These are phyloP conservation scores for Neocatenulostroma microsporum DNA, from an alignment of 2,329 filamentous ascomycete genomes.

Conservation along the genomic window DNA sequence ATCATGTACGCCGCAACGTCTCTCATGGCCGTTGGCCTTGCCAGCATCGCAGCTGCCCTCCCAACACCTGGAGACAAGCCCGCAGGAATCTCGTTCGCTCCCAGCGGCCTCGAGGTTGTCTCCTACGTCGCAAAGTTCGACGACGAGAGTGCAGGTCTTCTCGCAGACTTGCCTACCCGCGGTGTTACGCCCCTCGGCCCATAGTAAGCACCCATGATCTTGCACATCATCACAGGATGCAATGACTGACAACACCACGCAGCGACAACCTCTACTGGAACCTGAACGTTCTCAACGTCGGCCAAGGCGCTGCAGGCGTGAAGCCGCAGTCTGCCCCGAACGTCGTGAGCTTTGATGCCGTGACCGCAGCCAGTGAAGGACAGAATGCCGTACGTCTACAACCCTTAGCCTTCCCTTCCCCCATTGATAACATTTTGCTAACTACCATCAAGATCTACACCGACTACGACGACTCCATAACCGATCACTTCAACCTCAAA, in stretches of 20 bases:
- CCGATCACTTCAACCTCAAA: conserved; percentile 2
- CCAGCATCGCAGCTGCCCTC: neutral
- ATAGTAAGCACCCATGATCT: too few species aligned
- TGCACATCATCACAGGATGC: too few species aligned
- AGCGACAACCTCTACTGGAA: conserved; percentile 1
- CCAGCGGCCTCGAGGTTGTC: neutral
- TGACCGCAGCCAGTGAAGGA: neutral
- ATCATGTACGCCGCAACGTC: neutral
- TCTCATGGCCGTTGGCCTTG: neutral
- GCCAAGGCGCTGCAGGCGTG: neutral
- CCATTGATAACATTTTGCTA: neutral
- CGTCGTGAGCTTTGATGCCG: neutral
- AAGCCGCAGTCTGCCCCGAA: conserved; percentile 3
- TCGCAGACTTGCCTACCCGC: neutral
- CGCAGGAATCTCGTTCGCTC: neutral
- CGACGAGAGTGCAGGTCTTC: neutral
- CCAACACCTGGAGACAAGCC: neutral
- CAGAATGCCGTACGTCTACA: neutral
- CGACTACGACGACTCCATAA: conserved; percentile 2
- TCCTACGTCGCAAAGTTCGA: conserved; percentile 2
- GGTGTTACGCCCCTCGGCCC: neutral
- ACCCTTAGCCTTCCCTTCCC: neutral
- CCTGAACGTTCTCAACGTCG: conserved; percentile 5
- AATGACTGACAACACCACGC: too few species aligned
- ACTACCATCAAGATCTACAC: neutral